These are phyloP conservation scores for Trichoderma sp. DNA, from an alignment of 2,329 filamentous ascomycete genomes.

Conservation along the genomic window DNA sequence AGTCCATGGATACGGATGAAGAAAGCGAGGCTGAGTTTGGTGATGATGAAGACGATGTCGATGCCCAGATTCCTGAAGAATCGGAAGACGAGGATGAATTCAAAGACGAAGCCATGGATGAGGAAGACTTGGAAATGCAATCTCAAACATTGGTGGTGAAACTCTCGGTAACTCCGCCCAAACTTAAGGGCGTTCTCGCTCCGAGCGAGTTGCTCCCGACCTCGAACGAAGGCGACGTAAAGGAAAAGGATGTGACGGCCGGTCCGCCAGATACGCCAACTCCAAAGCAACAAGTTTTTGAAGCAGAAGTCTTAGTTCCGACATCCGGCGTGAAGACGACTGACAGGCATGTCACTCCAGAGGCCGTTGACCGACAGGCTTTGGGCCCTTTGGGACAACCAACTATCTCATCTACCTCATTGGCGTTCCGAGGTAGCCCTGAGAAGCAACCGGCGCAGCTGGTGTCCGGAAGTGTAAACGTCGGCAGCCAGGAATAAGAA, in stretches of 20 bases:
- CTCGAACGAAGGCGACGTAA: conserved; percentile 29
- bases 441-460: conserved; percentile 53
- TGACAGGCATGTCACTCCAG: conserved; percentile 30
- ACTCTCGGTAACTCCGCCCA: conserved; percentile 58
- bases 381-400: conserved; percentile 31
- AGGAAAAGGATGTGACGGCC: conserved; percentile 31
- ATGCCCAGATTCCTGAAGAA: conserved; percentile 66
- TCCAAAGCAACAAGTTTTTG: conserved; percentile 3
- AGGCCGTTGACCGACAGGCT: conserved; percentile 20
- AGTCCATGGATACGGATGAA: conserved; percentile 61
- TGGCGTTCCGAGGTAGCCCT: conserved; percentile 65
- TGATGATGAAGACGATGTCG: conserved; percentile 72
- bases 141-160: conserved; percentile 73
- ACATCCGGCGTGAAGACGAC: not conserved
- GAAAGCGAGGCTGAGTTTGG: conserved; percentile 76
- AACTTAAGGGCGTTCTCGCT: conserved; percentile 41
- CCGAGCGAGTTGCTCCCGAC: conserved; percentile 34
- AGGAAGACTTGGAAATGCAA: conserved; percentile 56
- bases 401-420: conserved; percentile 46
- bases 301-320: not conserved
- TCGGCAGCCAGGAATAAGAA: conserved; percentile 38
- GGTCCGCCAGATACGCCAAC: conserved; percentile 38
- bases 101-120: conserved; percentile 61
- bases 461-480: conserved; percentile 38
- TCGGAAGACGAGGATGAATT: conserved; percentile 63